phyloP scores from a whole-genome alignment of 768 basidiomycete species.

The Rhodosporidiobolus odoratus region DNA sequence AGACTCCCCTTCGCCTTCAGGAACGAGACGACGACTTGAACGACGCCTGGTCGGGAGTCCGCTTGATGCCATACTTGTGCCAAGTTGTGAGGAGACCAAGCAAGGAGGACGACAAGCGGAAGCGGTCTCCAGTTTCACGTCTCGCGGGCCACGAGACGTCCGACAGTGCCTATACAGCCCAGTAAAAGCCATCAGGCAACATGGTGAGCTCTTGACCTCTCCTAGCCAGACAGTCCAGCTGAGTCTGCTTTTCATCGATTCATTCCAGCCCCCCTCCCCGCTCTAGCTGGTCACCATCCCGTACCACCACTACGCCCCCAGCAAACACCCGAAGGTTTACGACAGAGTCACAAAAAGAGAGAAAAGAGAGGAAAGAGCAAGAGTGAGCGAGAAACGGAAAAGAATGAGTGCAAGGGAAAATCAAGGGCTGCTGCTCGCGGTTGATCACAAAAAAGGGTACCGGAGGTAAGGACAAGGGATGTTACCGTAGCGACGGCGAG shows the following conservation, averaged over 20 bases:
- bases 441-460: background rate
- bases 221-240: background rate
- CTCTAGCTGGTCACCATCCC: background rate
- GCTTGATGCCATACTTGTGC: background rate
- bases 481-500: too few relatives aligned
- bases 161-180: too few relatives aligned
- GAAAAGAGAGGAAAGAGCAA: background rate
- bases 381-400: background rate
- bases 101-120: background rate
- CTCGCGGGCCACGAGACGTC: too few relatives aligned
- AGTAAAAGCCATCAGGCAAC: background rate
- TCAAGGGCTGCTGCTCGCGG: background rate
- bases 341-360: background rate
- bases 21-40: background rate
- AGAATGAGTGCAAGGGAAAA: background rate
- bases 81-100: background rate
- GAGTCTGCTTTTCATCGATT: background rate
- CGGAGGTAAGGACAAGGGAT: too few relatives aligned
- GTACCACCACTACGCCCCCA: background rate
- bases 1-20: slow-evolving; percentile 30
- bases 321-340: background rate
- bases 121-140: too few relatives aligned
- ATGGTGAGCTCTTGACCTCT: background rate
- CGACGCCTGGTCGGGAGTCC: background rate
- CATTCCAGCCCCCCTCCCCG: background rate